Evolutionary conservation across 768 basidiomycete species (phyloP).

Genomic region (Mycena rosella): DNA sequence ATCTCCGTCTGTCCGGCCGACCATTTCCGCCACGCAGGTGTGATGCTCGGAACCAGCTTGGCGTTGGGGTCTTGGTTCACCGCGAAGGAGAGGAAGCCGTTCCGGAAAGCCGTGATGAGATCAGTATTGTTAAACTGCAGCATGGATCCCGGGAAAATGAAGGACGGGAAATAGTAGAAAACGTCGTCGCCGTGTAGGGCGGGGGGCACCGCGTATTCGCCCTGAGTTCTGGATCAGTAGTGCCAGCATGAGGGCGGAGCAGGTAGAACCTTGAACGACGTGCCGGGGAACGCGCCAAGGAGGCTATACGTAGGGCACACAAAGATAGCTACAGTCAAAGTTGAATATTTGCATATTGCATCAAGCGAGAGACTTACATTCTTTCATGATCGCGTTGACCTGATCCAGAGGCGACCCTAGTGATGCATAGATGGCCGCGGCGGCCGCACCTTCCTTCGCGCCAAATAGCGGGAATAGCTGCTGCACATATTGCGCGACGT

Average conservation of each 20-base stretch:
- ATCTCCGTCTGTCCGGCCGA: not conserved
- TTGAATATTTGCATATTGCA: no score
- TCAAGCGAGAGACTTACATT: constrained; percentile 35
- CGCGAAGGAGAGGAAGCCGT: constrained; percentile 43
- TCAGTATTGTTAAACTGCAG: constrained; percentile 36
- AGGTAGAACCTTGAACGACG: constrained; percentile 21
- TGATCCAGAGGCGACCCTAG: constrained; percentile 35
- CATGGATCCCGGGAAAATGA: not conserved
- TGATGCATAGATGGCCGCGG: constrained; percentile 30
- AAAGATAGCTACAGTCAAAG: constrained; percentile 37
- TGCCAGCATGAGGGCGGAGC: no score
- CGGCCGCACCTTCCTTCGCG: no score
- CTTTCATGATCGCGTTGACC: constrained; percentile 37
- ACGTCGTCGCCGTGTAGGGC: constrained; percentile 35
- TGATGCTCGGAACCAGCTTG: constrained; percentile 32
- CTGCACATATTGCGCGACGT: no score
- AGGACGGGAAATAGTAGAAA: constrained; percentile 39
- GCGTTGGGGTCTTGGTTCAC: no score
- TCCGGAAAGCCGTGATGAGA: constrained; percentile 42
- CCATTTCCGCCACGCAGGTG: constrained; percentile 30
- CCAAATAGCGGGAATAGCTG: no score
- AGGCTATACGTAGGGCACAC: constrained; percentile 42
- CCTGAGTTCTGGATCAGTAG: no score
- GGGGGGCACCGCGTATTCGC: no score
- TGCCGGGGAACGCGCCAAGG: constrained; percentile 11